phyloP scores from a whole-genome alignment of 768 basidiomycete species.

The Cantharellus anzutake region DNA sequence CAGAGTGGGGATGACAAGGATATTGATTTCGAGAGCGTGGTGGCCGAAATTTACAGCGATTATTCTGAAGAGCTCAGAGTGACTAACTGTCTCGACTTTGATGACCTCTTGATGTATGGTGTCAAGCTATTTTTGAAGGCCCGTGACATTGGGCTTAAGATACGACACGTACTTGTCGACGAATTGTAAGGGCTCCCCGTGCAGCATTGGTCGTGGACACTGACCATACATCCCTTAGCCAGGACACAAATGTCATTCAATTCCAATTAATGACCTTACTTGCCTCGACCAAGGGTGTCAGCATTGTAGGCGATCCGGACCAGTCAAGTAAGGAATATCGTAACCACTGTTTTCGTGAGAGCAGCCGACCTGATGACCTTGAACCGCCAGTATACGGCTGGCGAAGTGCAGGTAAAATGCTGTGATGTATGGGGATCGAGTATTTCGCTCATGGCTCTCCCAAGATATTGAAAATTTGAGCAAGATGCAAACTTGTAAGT shows the following conservation, averaged over 20 bases:
- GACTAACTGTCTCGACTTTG: constrained; percentile 69
- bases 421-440: no score
- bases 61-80: constrained; percentile 43
- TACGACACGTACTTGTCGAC: constrained; percentile 55
- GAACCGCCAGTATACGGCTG: constrained; percentile 50
- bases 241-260: constrained; percentile 70
- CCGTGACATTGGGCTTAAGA: constrained; percentile 33
- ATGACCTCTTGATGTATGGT: constrained; percentile 62
- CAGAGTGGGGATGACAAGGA: constrained; percentile 1
- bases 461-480: constrained; percentile 48
- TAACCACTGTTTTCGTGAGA: not conserved
- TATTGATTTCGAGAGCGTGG: not conserved
- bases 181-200: constrained; percentile 42
- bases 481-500: constrained; percentile 46
- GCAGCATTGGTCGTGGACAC: not conserved
- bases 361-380: no score
- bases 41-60: constrained; percentile 36
- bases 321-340: constrained; percentile 43
- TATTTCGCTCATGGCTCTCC: not conserved
- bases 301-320: constrained; percentile 80
- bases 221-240: constrained; percentile 19
- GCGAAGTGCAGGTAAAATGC: constrained; percentile 36
- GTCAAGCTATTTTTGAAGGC: constrained; percentile 39
- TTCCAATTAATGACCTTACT: constrained; percentile 62
- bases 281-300: constrained; percentile 36